Conservation (phyloP, 345 rosid species). For the Syzygium grande region DNA sequence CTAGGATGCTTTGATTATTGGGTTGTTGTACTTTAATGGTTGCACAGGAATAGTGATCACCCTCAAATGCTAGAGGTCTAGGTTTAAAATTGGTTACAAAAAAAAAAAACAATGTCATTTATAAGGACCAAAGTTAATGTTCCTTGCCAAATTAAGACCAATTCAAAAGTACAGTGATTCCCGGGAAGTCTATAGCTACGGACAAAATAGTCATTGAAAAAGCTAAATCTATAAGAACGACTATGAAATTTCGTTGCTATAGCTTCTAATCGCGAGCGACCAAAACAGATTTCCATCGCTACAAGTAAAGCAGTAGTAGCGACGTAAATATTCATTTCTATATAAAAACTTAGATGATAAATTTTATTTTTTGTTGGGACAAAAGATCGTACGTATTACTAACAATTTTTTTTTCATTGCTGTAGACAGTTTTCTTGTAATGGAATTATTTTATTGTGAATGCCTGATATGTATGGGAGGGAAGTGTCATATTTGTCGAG, state of each 20-base stretch:
- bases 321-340: background rate
- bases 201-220: no score
- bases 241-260: background rate
- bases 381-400: background rate
- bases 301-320: background rate
- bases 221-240: no score
- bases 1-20: no score
- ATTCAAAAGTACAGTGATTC: no score
- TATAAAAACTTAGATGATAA: background rate
- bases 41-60: no score
- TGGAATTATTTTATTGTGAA: background rate
- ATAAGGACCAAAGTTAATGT: no score
- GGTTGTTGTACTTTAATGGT: no score
- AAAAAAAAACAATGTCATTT: no score
- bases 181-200: no score
- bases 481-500: background rate
- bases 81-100: no score
- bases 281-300: background rate
- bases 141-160: no score
- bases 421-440: fast-evolving
- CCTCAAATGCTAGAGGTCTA: no score
- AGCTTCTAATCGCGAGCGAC: background rate
- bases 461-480: fast-evolving
- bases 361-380: background rate
- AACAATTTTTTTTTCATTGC: background rate